phyloP scores from a whole-genome alignment of 345 rosid genomes.

The Populus tremula region DNA sequence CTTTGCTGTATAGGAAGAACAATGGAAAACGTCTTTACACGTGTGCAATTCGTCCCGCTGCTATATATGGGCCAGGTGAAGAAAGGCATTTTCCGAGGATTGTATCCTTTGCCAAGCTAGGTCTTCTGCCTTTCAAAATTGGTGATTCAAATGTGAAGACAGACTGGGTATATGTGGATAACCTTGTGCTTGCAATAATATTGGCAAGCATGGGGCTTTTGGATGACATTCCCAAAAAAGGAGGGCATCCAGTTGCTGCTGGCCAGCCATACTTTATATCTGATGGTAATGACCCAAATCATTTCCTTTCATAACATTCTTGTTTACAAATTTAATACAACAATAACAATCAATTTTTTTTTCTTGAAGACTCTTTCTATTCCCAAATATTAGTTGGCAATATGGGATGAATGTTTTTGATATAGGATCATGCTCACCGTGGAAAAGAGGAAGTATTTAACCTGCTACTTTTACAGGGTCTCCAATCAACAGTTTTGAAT shows the following conservation, averaged over 20 bases:
- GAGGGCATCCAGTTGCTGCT: conserved; percentile 69
- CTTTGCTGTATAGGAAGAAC: conserved; percentile 44
- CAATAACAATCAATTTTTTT: neutral
- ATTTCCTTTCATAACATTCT: neutral
- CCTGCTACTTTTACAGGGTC: conserved; percentile 45
- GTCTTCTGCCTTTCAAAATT: conserved; percentile 55
- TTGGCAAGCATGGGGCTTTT: conserved; percentile 89
- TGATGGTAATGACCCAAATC: conserved; percentile 57
- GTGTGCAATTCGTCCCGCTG: conserved; percentile 88
- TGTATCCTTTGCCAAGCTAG: conserved; percentile 61
- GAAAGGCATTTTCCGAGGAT: conserved; percentile 91
- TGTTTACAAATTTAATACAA: neutral
- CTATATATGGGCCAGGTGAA: conserved; percentile 93
- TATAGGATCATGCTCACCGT: neutral
- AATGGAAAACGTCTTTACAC: conserved; percentile 57
- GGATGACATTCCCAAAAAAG: conserved; percentile 75
- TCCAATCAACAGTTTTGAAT: conserved; percentile 84
- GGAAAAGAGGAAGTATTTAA: neutral
- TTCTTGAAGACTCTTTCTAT: neutral
- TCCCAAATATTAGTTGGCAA: neutral
- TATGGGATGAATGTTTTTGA: neutral
- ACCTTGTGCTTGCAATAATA: conserved; percentile 74
- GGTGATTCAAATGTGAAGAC: conserved; percentile 70
- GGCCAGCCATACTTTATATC: conserved; percentile 93
- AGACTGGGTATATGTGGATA: conserved; percentile 88